Percentiles rank a stretch among this genome's conserved stretches.
phyloP scores from a whole-genome alignment of 164 flowering plant genomes.

The Chloranthus sessilifolius region DNA sequence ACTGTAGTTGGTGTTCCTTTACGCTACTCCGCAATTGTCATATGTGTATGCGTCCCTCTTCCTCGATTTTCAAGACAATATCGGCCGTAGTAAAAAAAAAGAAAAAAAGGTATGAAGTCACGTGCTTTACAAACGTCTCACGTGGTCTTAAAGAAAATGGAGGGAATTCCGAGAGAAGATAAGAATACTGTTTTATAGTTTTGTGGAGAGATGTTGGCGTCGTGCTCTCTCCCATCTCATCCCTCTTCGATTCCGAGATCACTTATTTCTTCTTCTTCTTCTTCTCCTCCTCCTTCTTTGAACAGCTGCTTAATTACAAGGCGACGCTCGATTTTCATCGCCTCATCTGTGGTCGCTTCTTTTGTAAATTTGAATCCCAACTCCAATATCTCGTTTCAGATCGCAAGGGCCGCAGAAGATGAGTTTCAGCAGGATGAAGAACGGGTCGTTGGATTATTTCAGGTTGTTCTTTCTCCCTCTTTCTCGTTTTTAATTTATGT shows the following conservation, averaged over 20 bases:
- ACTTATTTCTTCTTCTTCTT: background rate
- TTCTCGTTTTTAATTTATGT: too few species aligned
- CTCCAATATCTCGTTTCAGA: constrained; percentile 3
- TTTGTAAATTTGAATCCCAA: constrained; percentile 15
- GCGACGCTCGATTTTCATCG: constrained; percentile 23
- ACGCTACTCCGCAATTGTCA: too few species aligned
- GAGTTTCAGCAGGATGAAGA: constrained; percentile 55
- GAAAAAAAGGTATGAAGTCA: too few species aligned
- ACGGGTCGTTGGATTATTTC: constrained; percentile 34
- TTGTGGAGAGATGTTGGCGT: too few species aligned
- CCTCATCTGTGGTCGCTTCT: constrained; percentile 21
- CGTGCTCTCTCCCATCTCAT: background rate
- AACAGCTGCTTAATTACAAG: constrained; percentile 12
- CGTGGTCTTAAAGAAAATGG: too few species aligned
- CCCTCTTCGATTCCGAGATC: background rate
- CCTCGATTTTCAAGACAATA: too few species aligned
- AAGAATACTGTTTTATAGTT: too few species aligned
- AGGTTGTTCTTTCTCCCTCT: constrained; percentile 25
- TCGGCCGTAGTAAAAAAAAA: too few species aligned
- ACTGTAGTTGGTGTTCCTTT: too few species aligned
- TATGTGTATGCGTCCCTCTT: too few species aligned
- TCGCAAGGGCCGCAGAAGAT: constrained; percentile 34
- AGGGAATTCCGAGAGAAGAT: too few species aligned
- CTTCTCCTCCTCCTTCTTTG: constrained; percentile 12
- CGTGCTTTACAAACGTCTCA: too few species aligned